Evolutionary conservation across 2,329 filamentous ascomycete species (phyloP).

Genomic region (Neofusicoccum ribis): DNA sequence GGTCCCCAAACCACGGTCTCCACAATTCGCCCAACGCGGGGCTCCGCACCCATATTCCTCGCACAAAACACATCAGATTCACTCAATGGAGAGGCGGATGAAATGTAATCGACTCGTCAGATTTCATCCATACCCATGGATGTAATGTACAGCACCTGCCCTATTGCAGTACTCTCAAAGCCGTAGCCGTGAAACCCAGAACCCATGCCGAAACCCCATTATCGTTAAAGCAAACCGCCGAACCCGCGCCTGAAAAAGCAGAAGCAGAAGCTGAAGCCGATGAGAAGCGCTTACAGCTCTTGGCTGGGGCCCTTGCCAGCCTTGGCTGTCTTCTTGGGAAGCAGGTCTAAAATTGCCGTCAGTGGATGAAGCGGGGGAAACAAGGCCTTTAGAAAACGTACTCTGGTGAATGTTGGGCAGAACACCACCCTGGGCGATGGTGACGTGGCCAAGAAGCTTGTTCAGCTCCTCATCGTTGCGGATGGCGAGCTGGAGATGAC

Average conservation of each 20-base stretch:
- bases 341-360: conserved; percentile 69
- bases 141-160: conserved; percentile 62
- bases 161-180: conserved; percentile 40
- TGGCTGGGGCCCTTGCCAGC: conserved; percentile 87
- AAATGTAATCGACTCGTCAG: conserved; percentile 32
- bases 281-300: conserved; percentile 70
- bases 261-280: conserved; percentile 27
- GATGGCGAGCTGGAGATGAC: conserved; percentile 98
- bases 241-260: conserved; percentile 49
- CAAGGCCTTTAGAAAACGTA: conserved; percentile 54
- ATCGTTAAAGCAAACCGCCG: conserved; percentile 69
- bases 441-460: conserved; percentile 95
- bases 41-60: not conserved
- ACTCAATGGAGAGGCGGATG: not conserved
- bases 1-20: not conserved
- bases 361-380: conserved; percentile 33
- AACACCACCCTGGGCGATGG: conserved; percentile 95
- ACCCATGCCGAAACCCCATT: conserved; percentile 70
- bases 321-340: conserved; percentile 99
- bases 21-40: not conserved
- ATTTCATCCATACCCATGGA: conserved; percentile 53
- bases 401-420: conserved; percentile 97
- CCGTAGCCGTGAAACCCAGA: conserved; percentile 51
- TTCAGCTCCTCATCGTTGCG: conserved; percentile 99
- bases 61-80: not conserved